These are phyloP conservation scores for Heliosperma pusillum DNA, from an alignment of 148 eudicot genomes.

Conservation along the genomic window DNA sequence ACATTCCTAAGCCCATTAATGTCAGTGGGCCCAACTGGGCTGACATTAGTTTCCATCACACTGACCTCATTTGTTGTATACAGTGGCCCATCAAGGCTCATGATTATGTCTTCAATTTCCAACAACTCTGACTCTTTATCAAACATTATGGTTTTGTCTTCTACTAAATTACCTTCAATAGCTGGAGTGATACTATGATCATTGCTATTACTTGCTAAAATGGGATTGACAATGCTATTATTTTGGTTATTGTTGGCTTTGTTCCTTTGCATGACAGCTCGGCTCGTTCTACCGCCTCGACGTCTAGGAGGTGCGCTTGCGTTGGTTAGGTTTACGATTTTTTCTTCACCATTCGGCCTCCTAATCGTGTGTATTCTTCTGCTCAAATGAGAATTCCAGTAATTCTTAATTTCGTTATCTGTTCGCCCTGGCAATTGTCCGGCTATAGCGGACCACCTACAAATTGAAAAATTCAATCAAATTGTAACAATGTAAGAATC, in stretches of 20 bases:
- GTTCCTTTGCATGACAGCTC: slow-evolving; percentile 49
- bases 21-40: slow-evolving; percentile 15
- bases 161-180: slow-evolving; percentile 7
- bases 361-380: slow-evolving; percentile 45
- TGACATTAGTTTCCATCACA: slow-evolving; percentile 9
- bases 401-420: slow-evolving; percentile 87
- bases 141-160: neutral
- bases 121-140: slow-evolving; percentile 4
- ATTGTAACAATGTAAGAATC: neutral
- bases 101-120: slow-evolving; percentile 21
- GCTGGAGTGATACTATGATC: too few species aligned
- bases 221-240: slow-evolving; percentile 11
- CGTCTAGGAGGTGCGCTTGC: slow-evolving; percentile 38
- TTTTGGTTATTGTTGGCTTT: slow-evolving; percentile 15
- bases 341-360: slow-evolving; percentile 13
- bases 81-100: slow-evolving; percentile 30
- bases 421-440: slow-evolving; percentile 80
- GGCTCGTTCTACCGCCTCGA: slow-evolving; percentile 44
- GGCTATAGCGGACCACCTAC: slow-evolving; percentile 87
- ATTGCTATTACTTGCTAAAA: neutral
- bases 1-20: slow-evolving; percentile 3
- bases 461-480: too few species aligned
- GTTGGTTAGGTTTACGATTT: slow-evolving; percentile 12
- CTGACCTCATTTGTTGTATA: neutral
- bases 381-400: slow-evolving; percentile 92